Percentiles rank a stretch among this genome's conserved stretches.
phyloP scores from a whole-genome alignment of 192 early-diverging fungal genomes.

The Diversispora eburnea region DNA sequence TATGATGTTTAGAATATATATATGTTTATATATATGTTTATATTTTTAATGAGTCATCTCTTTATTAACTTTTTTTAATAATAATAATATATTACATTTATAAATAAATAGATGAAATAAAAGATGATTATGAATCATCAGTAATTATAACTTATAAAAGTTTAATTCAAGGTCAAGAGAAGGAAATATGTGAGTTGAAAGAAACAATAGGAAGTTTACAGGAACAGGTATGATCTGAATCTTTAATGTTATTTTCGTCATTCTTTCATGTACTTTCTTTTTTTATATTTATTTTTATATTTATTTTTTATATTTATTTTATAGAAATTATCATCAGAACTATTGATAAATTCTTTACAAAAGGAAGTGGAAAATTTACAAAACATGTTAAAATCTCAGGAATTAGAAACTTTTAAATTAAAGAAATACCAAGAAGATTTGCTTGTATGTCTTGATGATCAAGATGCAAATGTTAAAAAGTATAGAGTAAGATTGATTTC shows the following conservation, averaged over 20 bases:
- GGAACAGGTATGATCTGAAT: conserved; percentile 9
- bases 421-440: conserved; percentile 81
- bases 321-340: conserved; percentile 29
- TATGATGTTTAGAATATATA: not conserved
- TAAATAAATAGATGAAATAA: conserved; percentile 23
- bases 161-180: conserved; percentile 28
- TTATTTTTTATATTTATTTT: not conserved
- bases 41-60: conserved; percentile 13
- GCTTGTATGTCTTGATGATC: conserved; percentile 78
- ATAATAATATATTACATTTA: no score
- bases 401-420: conserved; percentile 39
- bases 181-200: conserved; percentile 24
- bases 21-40: no score
- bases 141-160: conserved; percentile 9
- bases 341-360: conserved; percentile 25
- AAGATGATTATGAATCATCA: conserved; percentile 31
- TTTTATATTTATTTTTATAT: not conserved
- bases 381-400: conserved; percentile 14
- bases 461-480: conserved; percentile 64
- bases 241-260: not conserved
- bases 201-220: conserved; percentile 15
- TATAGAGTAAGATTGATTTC: conserved; percentile 49
- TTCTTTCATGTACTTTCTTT: not conserved
- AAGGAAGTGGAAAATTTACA: conserved; percentile 12
- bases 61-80: no score